Evolutionary conservation across 805 yeast species (phyloP).

Genomic region (Candida anglica): DNA sequence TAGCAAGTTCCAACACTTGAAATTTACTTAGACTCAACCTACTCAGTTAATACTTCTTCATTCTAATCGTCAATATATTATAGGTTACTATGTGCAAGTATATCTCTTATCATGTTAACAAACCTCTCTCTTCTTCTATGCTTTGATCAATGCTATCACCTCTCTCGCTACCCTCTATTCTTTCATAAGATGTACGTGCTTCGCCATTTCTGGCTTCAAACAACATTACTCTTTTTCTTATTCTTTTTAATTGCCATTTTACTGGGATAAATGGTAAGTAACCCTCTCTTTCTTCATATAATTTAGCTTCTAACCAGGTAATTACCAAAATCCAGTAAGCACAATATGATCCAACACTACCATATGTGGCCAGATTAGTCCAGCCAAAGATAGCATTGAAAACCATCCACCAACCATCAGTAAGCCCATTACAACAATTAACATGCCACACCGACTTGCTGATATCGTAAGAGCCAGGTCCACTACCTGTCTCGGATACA

Average conservation of each 20-base stretch:
- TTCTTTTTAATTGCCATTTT: conserved; percentile 52
- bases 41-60: too few species aligned
- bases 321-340: conserved; percentile 63
- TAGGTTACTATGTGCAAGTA: too few species aligned
- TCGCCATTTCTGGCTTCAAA: conserved; percentile 12
- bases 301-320: conserved; percentile 35
- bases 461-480: conserved; percentile 91
- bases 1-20: too few species aligned
- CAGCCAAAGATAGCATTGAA: conserved; percentile 50
- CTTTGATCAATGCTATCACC: too few species aligned
- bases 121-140: too few species aligned
- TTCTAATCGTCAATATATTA: too few species aligned
- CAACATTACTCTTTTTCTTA: conserved; percentile 35
- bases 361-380: conserved; percentile 55
- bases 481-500: conserved; percentile 83
- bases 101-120: too few species aligned
- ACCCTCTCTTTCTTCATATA: conserved; percentile 54
- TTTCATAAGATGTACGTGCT: background rate
- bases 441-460: conserved; percentile 85
- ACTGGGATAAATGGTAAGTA: conserved; percentile 60
- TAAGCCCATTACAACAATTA: conserved; percentile 88
- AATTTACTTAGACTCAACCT: too few species aligned
- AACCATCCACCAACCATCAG: conserved; percentile 92
- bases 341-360: conserved; percentile 72
- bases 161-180: too few species aligned